Evolutionary conservation across 768 basidiomycete species (phyloP).

Genomic region (Serendipita sp.): DNA sequence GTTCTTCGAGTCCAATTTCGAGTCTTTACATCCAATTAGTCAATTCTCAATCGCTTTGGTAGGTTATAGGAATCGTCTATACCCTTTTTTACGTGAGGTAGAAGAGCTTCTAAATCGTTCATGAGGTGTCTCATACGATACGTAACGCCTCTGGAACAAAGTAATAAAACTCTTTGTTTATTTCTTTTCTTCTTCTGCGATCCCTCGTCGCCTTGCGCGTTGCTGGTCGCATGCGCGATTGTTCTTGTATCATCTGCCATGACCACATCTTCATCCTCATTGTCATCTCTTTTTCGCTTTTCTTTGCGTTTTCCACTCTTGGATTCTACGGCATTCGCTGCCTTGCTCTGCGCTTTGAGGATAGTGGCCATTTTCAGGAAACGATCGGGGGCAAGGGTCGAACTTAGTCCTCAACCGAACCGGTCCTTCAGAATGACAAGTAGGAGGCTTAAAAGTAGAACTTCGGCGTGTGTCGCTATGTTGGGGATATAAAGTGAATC

Average conservation of each 20-base stretch:
- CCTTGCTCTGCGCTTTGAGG: conserved; percentile 11
- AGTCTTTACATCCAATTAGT: conserved; percentile 36
- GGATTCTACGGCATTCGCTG: conserved; percentile 6
- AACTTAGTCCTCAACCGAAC: too few species aligned
- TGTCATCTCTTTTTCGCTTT: conserved; percentile 48
- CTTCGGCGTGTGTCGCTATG: too few species aligned
- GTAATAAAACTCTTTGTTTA: conserved; percentile 86
- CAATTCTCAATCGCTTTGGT: background rate
- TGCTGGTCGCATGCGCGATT: background rate
- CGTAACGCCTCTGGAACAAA: conserved; percentile 87
- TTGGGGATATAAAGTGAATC: too few species aligned
- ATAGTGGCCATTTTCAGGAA: conserved; percentile 9
- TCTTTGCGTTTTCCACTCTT: conserved; percentile 27
- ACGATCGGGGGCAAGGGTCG: too few species aligned
- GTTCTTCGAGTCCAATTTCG: conserved; percentile 94
- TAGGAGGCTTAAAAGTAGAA: too few species aligned
- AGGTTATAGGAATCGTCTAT: conserved; percentile 13
- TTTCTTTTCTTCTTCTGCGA: conserved; percentile 44
- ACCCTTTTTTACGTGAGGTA: conserved; percentile 98
- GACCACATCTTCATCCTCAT: conserved; percentile 24
- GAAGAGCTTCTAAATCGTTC: conserved; percentile 76
- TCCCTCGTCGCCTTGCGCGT: conserved; percentile 14
- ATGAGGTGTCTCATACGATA: conserved; percentile 95
- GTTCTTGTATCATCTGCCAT: conserved; percentile 20
- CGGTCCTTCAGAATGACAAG: too few species aligned